phyloP scores from a whole-genome alignment of 257 asterid genomes.

The Solanum ahanhuiri region DNA sequence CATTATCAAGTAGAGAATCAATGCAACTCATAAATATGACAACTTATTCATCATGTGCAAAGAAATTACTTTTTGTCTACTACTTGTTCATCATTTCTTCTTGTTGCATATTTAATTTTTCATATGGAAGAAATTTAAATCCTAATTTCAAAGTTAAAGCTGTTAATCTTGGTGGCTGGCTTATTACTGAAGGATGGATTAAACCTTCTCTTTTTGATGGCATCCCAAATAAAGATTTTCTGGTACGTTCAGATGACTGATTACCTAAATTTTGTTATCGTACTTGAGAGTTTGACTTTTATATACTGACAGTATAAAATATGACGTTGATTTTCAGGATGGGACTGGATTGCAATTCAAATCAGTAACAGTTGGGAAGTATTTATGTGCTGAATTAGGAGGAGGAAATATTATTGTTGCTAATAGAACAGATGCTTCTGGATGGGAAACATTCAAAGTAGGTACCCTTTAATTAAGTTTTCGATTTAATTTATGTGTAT shows the following conservation, averaged over 20 bases:
- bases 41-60: not conserved
- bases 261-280: not conserved
- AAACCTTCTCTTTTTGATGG: conserved; percentile 53
- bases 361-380: conserved; percentile 51
- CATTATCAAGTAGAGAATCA: not conserved
- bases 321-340: conserved; percentile 20
- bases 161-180: conserved; percentile 73
- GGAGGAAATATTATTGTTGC: conserved; percentile 67
- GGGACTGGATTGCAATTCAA: conserved; percentile 53
- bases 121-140: conserved; percentile 8
- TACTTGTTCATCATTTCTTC: conserved; percentile 6
- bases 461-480: not conserved
- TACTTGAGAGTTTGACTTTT: not conserved
- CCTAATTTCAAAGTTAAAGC: conserved; percentile 31
- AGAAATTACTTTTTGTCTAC: conserved; percentile 2
- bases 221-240: conserved; percentile 46
- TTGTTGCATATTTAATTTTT: conserved; percentile 3
- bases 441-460: conserved; percentile 78
- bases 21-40: not conserved
- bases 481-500: not conserved
- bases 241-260: conserved; percentile 12
- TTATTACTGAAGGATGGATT: conserved; percentile 58
- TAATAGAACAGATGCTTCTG: conserved; percentile 50
- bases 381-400: conserved; percentile 54
- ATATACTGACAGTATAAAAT: not conserved